Percentiles rank a stretch among this genome's conserved stretches.
Evolutionary conservation across 164 flowering plant genomes (phyloP).

Genomic region (Stephania yunnanensis): DNA sequence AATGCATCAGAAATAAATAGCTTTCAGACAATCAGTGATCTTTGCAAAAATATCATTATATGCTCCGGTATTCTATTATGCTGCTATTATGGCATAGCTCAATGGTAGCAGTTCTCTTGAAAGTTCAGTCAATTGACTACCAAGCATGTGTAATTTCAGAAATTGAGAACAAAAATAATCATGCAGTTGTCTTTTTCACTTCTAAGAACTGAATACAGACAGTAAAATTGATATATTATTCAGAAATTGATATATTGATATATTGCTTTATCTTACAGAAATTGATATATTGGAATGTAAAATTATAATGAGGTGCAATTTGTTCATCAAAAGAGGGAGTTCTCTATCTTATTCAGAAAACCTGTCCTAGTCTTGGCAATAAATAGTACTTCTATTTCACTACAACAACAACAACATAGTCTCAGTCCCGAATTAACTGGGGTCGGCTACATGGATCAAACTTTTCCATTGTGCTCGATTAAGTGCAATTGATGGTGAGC

Average conservation of each 20-base stretch:
- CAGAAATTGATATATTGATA: background rate
- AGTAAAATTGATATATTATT: too few species aligned
- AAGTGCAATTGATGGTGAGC: too few species aligned
- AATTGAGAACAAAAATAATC: too few species aligned
- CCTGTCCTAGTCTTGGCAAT: too few species aligned
- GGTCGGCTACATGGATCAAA: too few species aligned
- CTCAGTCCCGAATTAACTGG: too few species aligned
- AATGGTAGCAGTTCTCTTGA: background rate
- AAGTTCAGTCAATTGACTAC: background rate
- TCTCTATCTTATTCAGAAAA: too few species aligned
- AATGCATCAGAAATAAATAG: background rate
- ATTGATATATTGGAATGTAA: background rate
- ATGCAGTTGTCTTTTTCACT: too few species aligned
- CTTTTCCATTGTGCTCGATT: too few species aligned
- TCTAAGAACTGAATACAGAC: too few species aligned
- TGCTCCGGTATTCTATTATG: background rate
- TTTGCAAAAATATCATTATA: background rate
- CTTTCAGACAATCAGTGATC: background rate
- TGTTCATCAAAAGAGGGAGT: slow-evolving; percentile 2
- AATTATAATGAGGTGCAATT: background rate
- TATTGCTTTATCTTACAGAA: background rate
- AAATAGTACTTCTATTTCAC: too few species aligned
- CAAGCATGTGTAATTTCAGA: background rate
- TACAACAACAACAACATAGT: too few species aligned
- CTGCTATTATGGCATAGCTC: background rate